Conservation (phyloP, 345 rosid species). For the Erysimum cheiranthoides region DNA sequence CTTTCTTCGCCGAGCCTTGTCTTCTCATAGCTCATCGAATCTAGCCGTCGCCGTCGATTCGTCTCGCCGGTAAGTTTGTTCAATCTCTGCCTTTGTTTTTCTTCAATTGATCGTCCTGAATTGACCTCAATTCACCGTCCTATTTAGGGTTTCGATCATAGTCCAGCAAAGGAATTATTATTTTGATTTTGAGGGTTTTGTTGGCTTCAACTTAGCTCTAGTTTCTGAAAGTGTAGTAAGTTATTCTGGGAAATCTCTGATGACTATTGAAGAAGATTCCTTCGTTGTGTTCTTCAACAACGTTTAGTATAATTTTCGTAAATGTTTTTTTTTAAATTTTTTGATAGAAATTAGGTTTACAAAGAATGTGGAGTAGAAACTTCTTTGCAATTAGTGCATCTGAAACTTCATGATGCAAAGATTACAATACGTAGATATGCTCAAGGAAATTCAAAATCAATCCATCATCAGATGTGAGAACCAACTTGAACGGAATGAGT, state of each 20-base stretch:
- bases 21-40: slow-evolving; percentile 23
- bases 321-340: background rate
- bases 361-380: background rate
- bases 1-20: slow-evolving; percentile 25
- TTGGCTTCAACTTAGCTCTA: slow-evolving; percentile 19
- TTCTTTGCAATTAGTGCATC: background rate
- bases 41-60: slow-evolving; percentile 34
- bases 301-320: background rate
- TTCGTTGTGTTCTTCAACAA: background rate
- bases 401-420: background rate
- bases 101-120: background rate
- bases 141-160: slow-evolving; percentile 42
- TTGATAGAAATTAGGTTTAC: background rate
- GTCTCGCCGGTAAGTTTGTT: slow-evolving; percentile 29
- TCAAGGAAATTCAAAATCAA: slow-evolving; percentile 4
- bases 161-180: slow-evolving; percentile 5
- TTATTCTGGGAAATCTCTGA: background rate
- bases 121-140: slow-evolving; percentile 2
- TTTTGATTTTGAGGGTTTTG: slow-evolving; percentile 8
- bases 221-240: slow-evolving; percentile 6
- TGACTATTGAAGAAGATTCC: slow-evolving; percentile 6
- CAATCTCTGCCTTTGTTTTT: background rate
- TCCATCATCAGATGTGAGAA: slow-evolving; percentile 11
- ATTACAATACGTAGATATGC: slow-evolving; percentile 4
- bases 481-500: background rate